These are phyloP conservation scores for Neocucurbitaria cava DNA, from an alignment of 2,329 filamentous ascomycete genomes.

Conservation along the genomic window DNA sequence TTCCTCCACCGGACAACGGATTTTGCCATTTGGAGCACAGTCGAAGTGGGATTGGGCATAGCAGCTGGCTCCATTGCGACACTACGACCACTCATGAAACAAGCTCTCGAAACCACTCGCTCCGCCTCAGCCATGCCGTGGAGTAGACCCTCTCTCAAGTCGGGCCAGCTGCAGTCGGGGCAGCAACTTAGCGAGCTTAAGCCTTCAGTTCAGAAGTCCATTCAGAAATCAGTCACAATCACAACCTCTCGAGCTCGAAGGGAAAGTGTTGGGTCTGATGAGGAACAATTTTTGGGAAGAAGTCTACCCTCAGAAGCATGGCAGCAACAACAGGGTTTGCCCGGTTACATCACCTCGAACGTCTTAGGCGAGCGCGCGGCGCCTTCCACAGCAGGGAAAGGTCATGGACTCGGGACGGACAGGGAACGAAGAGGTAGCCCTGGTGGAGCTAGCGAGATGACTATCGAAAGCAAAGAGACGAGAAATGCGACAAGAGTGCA, in stretches of 20 bases:
- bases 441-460: constrained; percentile 15
- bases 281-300: constrained; percentile 25
- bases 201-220: constrained; percentile 10
- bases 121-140: constrained; percentile 24
- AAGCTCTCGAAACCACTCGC: constrained; percentile 16
- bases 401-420: background rate
- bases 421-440: constrained; percentile 16
- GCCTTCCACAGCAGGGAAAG: constrained; percentile 5
- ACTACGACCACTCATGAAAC: constrained; percentile 32
- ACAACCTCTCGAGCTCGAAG: constrained; percentile 31
- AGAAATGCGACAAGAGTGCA: background rate
- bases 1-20: constrained; percentile 41
- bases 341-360: constrained; percentile 24
- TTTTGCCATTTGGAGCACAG: constrained; percentile 41
- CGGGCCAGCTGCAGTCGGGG: constrained; percentile 10
- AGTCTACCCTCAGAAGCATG: constrained; percentile 14
- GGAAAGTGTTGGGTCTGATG: constrained; percentile 27
- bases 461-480: constrained; percentile 15
- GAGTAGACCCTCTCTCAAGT: constrained; percentile 17
- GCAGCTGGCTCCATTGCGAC: constrained; percentile 39
- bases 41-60: constrained; percentile 38
- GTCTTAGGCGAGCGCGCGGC: constrained; percentile 18
- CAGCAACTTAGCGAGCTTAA: constrained; percentile 23
- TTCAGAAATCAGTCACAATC: constrained; percentile 23
- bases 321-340: constrained; percentile 19